Conservation (phyloP, 768 basidiomycete genomes). For the Pilatotrama ljubarskyi region DNA sequence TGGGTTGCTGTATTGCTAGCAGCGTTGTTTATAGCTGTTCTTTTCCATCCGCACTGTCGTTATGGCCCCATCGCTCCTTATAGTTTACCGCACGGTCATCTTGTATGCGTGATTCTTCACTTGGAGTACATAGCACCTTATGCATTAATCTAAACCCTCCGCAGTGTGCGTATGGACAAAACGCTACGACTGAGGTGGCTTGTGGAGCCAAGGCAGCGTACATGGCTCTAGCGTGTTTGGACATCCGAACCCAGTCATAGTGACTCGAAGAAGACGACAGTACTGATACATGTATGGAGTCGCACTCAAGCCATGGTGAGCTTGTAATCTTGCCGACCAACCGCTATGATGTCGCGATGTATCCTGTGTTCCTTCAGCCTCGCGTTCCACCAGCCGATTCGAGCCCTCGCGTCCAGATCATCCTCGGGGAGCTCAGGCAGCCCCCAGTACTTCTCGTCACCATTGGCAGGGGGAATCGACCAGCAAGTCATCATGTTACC, state of each 20-base stretch:
- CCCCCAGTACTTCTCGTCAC: constrained; percentile 16
- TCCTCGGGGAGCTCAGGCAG: constrained; percentile 23
- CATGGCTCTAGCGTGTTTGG: too few species aligned
- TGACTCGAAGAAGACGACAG: too few species aligned
- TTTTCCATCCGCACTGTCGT: background rate
- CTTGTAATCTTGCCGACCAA: constrained; percentile 15
- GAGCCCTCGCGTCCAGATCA: constrained; percentile 10
- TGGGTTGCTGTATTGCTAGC: constrained; percentile 4
- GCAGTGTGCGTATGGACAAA: too few species aligned
- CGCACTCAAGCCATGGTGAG: constrained; percentile 2
- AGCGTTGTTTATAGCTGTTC: background rate
- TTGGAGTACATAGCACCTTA: too few species aligned
- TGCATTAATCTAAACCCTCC: too few species aligned
- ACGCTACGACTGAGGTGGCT: too few species aligned
- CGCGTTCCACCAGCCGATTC: constrained; percentile 27
- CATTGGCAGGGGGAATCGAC: constrained; percentile 12
- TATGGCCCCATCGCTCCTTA: too few species aligned
- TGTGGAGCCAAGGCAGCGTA: too few species aligned
- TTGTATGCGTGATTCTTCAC: too few species aligned
- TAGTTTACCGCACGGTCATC: too few species aligned
- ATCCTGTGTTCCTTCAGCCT: constrained; percentile 21
- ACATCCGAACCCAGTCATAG: too few species aligned
- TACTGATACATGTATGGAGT: too few species aligned
- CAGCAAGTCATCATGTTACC: constrained; percentile 23
- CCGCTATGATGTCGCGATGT: constrained; percentile 20